Conservation (phyloP, 192 early-diverging fungal genomes). For the Geranomyces michiganensis region DNA sequence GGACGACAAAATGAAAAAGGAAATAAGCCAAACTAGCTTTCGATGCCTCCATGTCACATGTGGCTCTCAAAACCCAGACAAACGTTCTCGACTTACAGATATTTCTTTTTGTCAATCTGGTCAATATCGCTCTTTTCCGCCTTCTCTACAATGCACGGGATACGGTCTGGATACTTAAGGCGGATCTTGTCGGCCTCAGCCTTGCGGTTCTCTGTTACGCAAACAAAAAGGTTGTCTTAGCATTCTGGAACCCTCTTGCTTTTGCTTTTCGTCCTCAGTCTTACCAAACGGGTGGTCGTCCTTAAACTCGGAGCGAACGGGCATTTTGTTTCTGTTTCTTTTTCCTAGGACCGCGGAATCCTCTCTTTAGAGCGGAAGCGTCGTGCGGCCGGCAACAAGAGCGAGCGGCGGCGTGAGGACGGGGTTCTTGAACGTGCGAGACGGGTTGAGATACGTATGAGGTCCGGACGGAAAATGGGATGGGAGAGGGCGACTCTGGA, state of each 20-base stretch:
- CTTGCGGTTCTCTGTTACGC: conserved; percentile 88
- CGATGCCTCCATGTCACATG: neutral
- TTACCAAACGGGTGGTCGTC: conserved; percentile 95
- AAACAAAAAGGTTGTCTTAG: neutral
- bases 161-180: conserved; percentile 85
- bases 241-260: too few species aligned
- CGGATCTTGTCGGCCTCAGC: conserved; percentile 94
- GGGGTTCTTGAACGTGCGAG: too few species aligned
- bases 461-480: too few species aligned
- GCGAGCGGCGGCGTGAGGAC: too few species aligned
- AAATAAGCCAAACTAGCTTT: neutral
- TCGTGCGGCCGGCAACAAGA: too few species aligned
- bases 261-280: too few species aligned
- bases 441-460: too few species aligned
- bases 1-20: conserved; percentile 1
- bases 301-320: conserved; percentile 88
- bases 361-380: too few species aligned
- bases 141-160: conserved; percentile 79
- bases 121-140: conserved; percentile 97
- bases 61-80: neutral
- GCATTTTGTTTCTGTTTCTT: conserved; percentile 23
- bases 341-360: too few species aligned
- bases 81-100: conserved; percentile 54
- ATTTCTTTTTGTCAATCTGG: conserved; percentile 99
- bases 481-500: too few species aligned